A percentile compares a stretch with the other conserved stretches of the same genome.
phyloP scores from a whole-genome alignment of 1,284 basidiomycete genomes.

The Puccinia polysora region DNA sequence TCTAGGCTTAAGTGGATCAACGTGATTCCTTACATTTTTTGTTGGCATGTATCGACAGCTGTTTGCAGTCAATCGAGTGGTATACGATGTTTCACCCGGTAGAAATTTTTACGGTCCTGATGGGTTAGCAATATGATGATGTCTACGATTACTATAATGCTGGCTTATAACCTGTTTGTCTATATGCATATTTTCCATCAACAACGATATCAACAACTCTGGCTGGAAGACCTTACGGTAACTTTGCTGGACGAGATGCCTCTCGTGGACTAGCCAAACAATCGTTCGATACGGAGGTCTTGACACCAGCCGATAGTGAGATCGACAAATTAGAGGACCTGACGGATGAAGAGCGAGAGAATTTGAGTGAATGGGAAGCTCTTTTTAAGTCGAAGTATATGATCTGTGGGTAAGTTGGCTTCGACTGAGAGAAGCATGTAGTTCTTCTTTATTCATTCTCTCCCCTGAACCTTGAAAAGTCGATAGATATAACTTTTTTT shows the following conservation, averaged over 20 bases:
- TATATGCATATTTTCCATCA: background rate
- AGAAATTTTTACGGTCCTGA: constrained; percentile 40
- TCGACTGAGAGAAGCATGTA: too few relatives aligned
- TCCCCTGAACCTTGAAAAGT: too few relatives aligned
- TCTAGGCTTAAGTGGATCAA: too few relatives aligned
- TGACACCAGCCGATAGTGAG: constrained; percentile 48
- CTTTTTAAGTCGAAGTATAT: constrained; percentile 39
- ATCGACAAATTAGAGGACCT: constrained; percentile 50
- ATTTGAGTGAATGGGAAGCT: constrained; percentile 49
- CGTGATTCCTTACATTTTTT: background rate
- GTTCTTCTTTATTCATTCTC: too few relatives aligned
- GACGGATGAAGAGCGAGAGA: constrained; percentile 47
- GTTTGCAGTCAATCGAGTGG: constrained; percentile 33
- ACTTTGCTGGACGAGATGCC: constrained; percentile 51
- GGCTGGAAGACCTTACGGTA: constrained; percentile 17
- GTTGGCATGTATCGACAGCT: background rate
- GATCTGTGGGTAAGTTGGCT: constrained; percentile 25
- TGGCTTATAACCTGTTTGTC: background rate
- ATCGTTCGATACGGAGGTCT: constrained; percentile 49
- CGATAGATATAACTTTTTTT: background rate
- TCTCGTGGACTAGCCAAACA: constrained; percentile 50
- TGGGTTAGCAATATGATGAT: constrained; percentile 41
- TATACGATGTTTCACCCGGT: constrained; percentile 38
- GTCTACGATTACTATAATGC: constrained; percentile 44
- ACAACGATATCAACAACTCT: too few relatives aligned